Conservation (phyloP, 208 protist genomes). For the Leishmania lainsoni region DNA sequence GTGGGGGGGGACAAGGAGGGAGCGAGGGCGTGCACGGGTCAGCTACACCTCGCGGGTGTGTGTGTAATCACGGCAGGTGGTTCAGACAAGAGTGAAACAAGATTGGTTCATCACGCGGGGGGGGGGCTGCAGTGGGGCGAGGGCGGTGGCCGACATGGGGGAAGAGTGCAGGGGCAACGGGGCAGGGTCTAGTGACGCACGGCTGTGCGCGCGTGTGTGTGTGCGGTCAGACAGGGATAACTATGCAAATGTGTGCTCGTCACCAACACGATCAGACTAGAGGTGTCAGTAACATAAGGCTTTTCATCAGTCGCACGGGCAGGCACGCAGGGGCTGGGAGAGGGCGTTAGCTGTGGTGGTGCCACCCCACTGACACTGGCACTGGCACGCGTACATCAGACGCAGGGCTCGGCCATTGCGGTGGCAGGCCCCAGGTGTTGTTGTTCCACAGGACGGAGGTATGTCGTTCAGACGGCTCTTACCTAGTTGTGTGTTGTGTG, state of each 20-base stretch:
- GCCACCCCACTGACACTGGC: background rate
- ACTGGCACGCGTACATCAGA: conserved; percentile 8
- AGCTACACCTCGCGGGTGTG: conserved; percentile 13
- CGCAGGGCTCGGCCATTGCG: conserved; percentile 27
- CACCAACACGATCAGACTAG: conserved; percentile 39
- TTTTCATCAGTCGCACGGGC: conserved; percentile 24
- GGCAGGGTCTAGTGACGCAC: background rate
- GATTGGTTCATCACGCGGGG: conserved; percentile 11
- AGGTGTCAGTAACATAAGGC: conserved; percentile 35
- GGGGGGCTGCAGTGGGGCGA: background rate
- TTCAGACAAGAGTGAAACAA: conserved; percentile 21
- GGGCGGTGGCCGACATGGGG: background rate
- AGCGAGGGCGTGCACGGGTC: background rate
- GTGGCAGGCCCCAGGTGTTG: conserved; percentile 26
- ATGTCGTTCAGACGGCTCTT: conserved; percentile 41
- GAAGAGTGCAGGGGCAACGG: background rate
- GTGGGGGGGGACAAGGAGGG: background rate
- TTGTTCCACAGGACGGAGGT: conserved; percentile 26
- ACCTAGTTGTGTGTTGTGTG: conserved; percentile 24
- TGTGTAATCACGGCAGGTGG: conserved; percentile 5
- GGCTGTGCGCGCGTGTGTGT: background rate
- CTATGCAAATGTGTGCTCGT: conserved; percentile 43
- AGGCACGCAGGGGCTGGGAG: background rate
- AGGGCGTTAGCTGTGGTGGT: background rate
- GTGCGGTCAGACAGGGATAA: conserved; percentile 44